These are phyloP conservation scores for Solioccasus polychromus DNA, from an alignment of 768 basidiomycete genomes.

Conservation along the genomic window DNA sequence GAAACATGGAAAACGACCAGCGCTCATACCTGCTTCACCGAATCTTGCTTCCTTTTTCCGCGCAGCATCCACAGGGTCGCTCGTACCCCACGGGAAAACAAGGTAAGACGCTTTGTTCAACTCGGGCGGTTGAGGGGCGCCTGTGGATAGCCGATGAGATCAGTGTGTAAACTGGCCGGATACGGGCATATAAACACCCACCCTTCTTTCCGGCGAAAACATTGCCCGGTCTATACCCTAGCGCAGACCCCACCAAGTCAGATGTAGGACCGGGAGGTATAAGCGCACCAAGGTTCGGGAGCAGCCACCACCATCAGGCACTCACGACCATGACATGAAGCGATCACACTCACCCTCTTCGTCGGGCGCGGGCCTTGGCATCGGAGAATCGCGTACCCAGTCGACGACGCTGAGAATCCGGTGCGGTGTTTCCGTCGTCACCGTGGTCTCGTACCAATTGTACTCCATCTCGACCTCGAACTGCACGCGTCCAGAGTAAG, in stretches of 20 bases:
- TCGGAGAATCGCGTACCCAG: conserved; percentile 82
- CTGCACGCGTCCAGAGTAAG: conserved; percentile 39
- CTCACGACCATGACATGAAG: neutral
- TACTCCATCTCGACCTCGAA: conserved; percentile 92
- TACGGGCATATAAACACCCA: neutral
- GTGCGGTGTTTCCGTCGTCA: conserved; percentile 71
- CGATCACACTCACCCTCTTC: conserved; percentile 16
- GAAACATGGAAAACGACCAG: neutral
- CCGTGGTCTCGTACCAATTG: conserved; percentile 94
- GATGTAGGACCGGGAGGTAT: conserved; percentile 18
- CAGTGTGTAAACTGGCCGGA: too few relatives aligned
- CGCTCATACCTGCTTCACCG: conserved; percentile 14
- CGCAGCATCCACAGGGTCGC: conserved; percentile 69
- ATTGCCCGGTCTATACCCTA: conserved; percentile 14
- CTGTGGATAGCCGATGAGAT: too few relatives aligned
- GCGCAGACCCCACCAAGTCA: conserved; percentile 11
- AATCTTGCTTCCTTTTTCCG: conserved; percentile 15
- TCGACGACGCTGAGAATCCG: conserved; percentile 87
- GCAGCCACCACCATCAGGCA: conserved; percentile 10
- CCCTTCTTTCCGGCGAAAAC: conserved; percentile 13
- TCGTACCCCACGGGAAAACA: conserved; percentile 78
- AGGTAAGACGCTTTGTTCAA: conserved; percentile 52
- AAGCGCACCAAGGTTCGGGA: conserved; percentile 29
- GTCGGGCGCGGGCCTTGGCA: conserved; percentile 27
- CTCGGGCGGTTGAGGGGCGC: conserved; percentile 11